phyloP scores from a whole-genome alignment of 805 yeast species.

The Candida dendrica region DNA sequence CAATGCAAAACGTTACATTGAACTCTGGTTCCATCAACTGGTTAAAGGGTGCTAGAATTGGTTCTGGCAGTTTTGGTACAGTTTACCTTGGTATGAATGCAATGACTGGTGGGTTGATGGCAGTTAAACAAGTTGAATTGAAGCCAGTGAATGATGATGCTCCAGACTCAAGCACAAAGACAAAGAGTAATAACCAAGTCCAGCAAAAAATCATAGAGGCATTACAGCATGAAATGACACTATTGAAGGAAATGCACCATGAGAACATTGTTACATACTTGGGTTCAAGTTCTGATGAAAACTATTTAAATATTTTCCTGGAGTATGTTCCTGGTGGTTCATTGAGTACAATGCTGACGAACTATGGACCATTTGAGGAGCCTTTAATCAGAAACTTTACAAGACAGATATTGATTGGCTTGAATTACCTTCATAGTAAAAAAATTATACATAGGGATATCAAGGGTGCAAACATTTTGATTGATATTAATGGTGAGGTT shows the following conservation, averaged over 20 bases:
- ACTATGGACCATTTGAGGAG: conserved; percentile 78
- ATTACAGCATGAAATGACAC: conserved; percentile 69
- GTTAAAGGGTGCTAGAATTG: conserved; percentile 90
- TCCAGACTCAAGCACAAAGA: conserved; percentile 19
- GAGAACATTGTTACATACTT: conserved; percentile 88
- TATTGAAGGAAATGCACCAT: conserved; percentile 76
- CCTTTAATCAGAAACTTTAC: conserved; percentile 65
- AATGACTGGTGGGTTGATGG: conserved; percentile 91
- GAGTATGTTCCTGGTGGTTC: conserved; percentile 74
- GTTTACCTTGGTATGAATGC: conserved; percentile 92
- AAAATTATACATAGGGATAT: conserved; percentile 82
- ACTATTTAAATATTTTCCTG: conserved; percentile 68
- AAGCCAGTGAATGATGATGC: conserved; percentile 36
- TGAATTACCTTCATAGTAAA: conserved; percentile 65
- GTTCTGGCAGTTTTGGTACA: conserved; percentile 91
- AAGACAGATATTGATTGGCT: conserved; percentile 68
- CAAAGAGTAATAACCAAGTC: conserved; percentile 24
- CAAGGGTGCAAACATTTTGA: conserved; percentile 81
- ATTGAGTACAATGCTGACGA: conserved; percentile 60
- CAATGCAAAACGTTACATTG: conserved; percentile 7
- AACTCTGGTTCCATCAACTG: conserved; percentile 66
- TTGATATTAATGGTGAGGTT: conserved; percentile 73
- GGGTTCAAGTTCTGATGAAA: conserved; percentile 76
- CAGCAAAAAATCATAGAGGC: conserved; percentile 67
- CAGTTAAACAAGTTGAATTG: conserved; percentile 87